phyloP scores from a whole-genome alignment of 257 asterid species.

The Sherardia arvensis region DNA sequence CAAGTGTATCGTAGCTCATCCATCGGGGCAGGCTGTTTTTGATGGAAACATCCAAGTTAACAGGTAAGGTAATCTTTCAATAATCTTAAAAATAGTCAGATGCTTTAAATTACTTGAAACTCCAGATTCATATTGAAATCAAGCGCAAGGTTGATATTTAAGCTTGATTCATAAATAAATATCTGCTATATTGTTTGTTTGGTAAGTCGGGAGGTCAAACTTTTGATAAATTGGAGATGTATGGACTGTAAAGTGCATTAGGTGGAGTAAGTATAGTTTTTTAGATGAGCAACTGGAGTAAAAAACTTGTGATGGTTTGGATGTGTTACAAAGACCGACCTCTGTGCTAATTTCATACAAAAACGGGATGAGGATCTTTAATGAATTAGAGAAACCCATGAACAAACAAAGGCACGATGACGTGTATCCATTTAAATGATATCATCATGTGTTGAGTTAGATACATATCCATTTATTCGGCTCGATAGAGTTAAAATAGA shows the following conservation, averaged over 20 bases:
- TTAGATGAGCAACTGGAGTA: neutral
- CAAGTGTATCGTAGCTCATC: constrained; percentile 91
- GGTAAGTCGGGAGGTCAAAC: neutral
- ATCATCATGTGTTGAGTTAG: neutral
- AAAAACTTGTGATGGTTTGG: neutral
- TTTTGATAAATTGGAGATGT: neutral
- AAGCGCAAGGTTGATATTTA: neutral
- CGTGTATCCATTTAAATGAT: neutral
- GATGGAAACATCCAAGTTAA: constrained; percentile 92
- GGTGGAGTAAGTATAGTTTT: neutral
- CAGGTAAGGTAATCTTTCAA: constrained; percentile 65
- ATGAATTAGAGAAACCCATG: neutral
- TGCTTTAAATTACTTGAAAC: neutral
- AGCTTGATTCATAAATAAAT: neutral
- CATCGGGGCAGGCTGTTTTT: constrained; percentile 79
- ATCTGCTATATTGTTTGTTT: neutral
- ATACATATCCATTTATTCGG: neutral
- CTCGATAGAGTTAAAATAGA: neutral
- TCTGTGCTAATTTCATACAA: neutral
- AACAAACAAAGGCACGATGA: neutral
- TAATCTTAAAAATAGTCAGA: neutral
- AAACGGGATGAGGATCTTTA: neutral
- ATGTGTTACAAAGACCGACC: neutral
- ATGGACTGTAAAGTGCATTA: neutral
- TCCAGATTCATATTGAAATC: neutral